These are phyloP conservation scores for Pyrenochaeta sp. DNA, from an alignment of 2,329 filamentous ascomycete species.

Conservation along the genomic window DNA sequence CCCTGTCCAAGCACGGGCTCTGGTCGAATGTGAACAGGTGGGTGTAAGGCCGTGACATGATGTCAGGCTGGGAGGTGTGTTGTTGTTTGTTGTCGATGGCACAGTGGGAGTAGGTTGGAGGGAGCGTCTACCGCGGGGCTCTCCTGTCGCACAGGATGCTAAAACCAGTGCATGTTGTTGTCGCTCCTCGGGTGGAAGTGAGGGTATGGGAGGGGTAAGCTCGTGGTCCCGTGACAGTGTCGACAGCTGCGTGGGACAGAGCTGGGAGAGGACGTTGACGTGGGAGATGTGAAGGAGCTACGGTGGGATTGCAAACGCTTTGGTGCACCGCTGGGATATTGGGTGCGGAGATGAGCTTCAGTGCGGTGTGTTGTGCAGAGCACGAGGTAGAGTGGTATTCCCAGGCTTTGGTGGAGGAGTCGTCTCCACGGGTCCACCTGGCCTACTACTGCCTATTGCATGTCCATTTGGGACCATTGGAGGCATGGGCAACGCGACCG, in stretches of 20 bases:
- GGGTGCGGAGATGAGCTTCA: slow-evolving; percentile 26
- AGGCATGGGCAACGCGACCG: slow-evolving; percentile 2
- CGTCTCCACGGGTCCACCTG: no score
- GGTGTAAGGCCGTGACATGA: no score
- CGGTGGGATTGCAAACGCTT: slow-evolving; percentile 21
- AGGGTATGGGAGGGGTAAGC: neutral
- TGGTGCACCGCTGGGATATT: slow-evolving; percentile 11
- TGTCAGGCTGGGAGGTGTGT: no score
- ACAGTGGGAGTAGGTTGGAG: no score
- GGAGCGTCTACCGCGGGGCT: no score
- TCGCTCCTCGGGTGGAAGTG: neutral
- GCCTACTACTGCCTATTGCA: no score
- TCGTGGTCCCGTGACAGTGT: neutral
- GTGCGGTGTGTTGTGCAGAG: slow-evolving; percentile 1
- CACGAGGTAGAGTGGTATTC: slow-evolving; percentile 17
- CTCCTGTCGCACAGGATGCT: neutral
- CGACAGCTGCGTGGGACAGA: neutral
- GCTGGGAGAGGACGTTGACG: neutral
- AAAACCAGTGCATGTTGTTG: neutral
- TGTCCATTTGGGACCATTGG: no score
- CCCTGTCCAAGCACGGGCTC: slow-evolving; percentile 11
- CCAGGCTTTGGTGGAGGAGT: neutral
- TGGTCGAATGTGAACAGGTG: no score
- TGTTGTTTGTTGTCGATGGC: no score
- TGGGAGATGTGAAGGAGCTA: slow-evolving; percentile 12